Base-by-base conservation (phyloP, 2,329 filamentous ascomycete species). In the Epichloe typhina region DNA sequence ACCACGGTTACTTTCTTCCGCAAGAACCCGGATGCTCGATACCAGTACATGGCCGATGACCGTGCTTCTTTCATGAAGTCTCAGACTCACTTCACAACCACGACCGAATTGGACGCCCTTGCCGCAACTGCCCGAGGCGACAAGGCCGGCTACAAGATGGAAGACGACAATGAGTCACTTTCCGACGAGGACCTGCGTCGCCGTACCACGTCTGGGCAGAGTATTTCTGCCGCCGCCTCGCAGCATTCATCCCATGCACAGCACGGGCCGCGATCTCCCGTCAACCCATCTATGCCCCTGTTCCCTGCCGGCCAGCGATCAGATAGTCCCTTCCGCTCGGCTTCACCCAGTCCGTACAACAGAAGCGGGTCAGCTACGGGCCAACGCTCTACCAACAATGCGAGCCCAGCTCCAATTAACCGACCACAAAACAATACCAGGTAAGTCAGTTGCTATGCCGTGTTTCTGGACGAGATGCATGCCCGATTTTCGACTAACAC, bases 51-150 rank as follows among this genome's bases (percentile, higher is more conserved):
- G 90, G 85, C 86, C 50, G 91, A 97, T 62, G 91, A 97, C 67
- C 84, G 91, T 60, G 88, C 88, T 48, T 96, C 90, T 9, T 96
- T 97, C 71, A 95, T 96, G 82, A 96, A 96, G 74, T 95, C 89
- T 13, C 86, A 93, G 66, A 86, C 86, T 5, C 84, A 91, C 62
- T 73, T 95, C 50, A 79, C 69, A 44, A 71, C 75, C 15, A 88
- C 84, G 4, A 95, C 89, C 7, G 90, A 96, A 69, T 77, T 96
- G 47, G 89, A 96, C 65, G 90, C 90, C 8, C 73, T 96, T 52
- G 90, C 87, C 56, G 87, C 86, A 15, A 95, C 89, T 5, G 90
- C 90, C 36, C 84, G 90, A 62, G 89, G 89, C 52, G 89, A 95
- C 64, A 86, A 87, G 49, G 76, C 75, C 46, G 68, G 67, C 47